Percentiles rank a stretch among this genome's conserved stretches.
Evolutionary conservation across 2,329 filamentous ascomycete genomes (phyloP).

Genomic region (Epichloe hybrida): DNA sequence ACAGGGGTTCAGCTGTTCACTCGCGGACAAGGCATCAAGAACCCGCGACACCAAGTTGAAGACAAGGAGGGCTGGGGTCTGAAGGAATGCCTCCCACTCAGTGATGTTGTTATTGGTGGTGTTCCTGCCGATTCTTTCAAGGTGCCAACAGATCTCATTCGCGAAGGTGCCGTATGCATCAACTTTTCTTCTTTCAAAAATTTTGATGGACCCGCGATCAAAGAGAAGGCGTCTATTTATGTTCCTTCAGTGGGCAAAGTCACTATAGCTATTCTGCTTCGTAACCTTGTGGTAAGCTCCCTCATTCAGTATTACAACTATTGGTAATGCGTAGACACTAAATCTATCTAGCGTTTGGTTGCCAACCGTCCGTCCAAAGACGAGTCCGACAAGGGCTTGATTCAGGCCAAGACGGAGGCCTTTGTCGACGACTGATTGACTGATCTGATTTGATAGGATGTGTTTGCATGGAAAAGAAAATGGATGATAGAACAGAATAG

Average conservation of each 20-base stretch:
- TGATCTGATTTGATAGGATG: slow-evolving; percentile 6
- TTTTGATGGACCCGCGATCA: slow-evolving; percentile 71
- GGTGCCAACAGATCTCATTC: slow-evolving; percentile 68
- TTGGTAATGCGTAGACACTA: slow-evolving; percentile 9
- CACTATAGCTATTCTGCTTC: slow-evolving; percentile 79
- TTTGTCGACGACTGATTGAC: slow-evolving; percentile 25
- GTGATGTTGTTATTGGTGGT: slow-evolving; percentile 89
- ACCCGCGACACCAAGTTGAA: slow-evolving; percentile 72
- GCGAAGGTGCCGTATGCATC: slow-evolving; percentile 92
- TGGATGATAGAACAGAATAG: background rate
- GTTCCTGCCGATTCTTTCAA: slow-evolving; percentile 84
- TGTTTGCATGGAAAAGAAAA: background rate
- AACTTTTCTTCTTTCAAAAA: slow-evolving; percentile 97
- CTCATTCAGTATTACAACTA: background rate
- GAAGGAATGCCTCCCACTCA: slow-evolving; percentile 70
- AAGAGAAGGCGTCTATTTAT: slow-evolving; percentile 93
- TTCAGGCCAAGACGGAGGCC: slow-evolving; percentile 28
- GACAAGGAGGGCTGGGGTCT: slow-evolving; percentile 71
- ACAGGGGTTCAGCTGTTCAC: slow-evolving; percentile 88
- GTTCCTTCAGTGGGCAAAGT: slow-evolving; percentile 96
- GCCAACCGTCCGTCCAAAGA: slow-evolving; percentile 33
- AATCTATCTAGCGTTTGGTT: slow-evolving; percentile 32
- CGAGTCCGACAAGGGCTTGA: slow-evolving; percentile 19
- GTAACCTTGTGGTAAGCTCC: slow-evolving; percentile 69
- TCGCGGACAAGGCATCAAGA: slow-evolving; percentile 73